phyloP scores from a whole-genome alignment of 2,329 filamentous ascomycete genomes.

The Raffaelea arxii region DNA sequence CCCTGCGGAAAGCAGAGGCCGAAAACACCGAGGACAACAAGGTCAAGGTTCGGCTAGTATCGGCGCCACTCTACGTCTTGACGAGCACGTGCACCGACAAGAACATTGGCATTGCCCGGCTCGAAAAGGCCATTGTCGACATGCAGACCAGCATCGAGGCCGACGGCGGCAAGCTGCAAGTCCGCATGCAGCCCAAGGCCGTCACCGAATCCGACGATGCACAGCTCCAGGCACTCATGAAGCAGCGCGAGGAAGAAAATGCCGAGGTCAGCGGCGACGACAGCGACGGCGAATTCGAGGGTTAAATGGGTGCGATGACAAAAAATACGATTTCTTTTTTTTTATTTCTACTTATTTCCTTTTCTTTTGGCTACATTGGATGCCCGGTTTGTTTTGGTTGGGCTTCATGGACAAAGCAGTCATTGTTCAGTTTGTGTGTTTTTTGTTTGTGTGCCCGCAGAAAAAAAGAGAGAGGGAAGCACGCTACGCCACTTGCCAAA shows the following conservation, averaged over 20 bases:
- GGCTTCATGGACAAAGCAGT: too few relatives aligned
- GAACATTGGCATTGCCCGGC: slow-evolving; percentile 66
- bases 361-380: too few relatives aligned
- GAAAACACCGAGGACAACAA: slow-evolving; percentile 86
- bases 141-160: slow-evolving; percentile 72
- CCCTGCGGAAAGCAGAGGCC: slow-evolving; percentile 82
- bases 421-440: too few relatives aligned
- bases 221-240: slow-evolving; percentile 94
- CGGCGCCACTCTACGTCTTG: slow-evolving; percentile 89
- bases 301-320: slow-evolving; percentile 1
- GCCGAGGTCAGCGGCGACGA: slow-evolving; percentile 96
- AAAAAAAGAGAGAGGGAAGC: too few relatives aligned
- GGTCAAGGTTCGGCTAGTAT: slow-evolving; percentile 98
- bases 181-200: slow-evolving; percentile 99
- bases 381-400: too few relatives aligned
- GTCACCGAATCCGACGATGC: slow-evolving; percentile 98
- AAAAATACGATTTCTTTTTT: not conserved
- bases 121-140: slow-evolving; percentile 84
- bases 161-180: slow-evolving; percentile 68
- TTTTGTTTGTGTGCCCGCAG: too few relatives aligned
- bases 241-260: slow-evolving; percentile 97
- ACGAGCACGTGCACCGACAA: slow-evolving; percentile 96
- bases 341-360: too few relatives aligned
- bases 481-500: too few relatives aligned
- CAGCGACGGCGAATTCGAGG: slow-evolving; percentile 74